Percentiles rank a stretch among this genome's conserved stretches.
phyloP scores from a whole-genome alignment of 2,329 filamentous ascomycete species.

The Hymenoscyphus infarciens region DNA sequence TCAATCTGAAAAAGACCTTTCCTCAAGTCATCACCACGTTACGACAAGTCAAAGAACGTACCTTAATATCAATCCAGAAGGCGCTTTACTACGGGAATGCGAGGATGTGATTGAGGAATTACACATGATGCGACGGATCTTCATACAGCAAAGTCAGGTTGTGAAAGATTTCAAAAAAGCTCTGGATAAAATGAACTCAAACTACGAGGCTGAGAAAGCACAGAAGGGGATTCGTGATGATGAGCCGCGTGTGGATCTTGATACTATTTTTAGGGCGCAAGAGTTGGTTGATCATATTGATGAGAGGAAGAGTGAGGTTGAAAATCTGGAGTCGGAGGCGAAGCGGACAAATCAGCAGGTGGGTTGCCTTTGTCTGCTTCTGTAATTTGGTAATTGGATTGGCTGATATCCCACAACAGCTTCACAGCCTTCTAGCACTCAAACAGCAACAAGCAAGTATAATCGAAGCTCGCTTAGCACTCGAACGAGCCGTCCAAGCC shows the following conservation, averaged over 20 bases:
- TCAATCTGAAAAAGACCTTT: conserved; percentile 32
- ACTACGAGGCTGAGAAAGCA: conserved; percentile 30
- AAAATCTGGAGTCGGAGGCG: conserved; percentile 18
- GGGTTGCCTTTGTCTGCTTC: not conserved
- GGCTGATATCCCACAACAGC: conserved; percentile 7
- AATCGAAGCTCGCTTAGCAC: conserved; percentile 42
- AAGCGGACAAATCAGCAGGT: conserved; percentile 14
- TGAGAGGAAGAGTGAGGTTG: conserved; percentile 25
- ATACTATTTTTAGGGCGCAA: conserved; percentile 17
- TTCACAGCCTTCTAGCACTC: conserved; percentile 38
- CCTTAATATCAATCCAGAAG: conserved; percentile 41
- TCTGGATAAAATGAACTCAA: conserved; percentile 11
- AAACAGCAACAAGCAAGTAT: conserved; percentile 47
- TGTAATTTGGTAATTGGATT: not conserved
- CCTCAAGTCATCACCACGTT: not conserved
- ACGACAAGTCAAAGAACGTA: conserved; percentile 10
- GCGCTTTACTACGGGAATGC: conserved; percentile 40
- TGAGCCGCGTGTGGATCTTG: conserved; percentile 14
- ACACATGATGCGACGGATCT: conserved; percentile 41
- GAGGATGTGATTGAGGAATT: conserved; percentile 45
- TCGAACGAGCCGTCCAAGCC: conserved; percentile 40
- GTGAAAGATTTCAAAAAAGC: conserved; percentile 16
- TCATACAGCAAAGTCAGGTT: conserved; percentile 28
- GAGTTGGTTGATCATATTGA: conserved; percentile 25
- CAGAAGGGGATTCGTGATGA: not conserved